These are phyloP conservation scores for Trichosporon sp. DNA, from an alignment of 1,284 basidiomycete genomes.

Conservation along the genomic window DNA sequence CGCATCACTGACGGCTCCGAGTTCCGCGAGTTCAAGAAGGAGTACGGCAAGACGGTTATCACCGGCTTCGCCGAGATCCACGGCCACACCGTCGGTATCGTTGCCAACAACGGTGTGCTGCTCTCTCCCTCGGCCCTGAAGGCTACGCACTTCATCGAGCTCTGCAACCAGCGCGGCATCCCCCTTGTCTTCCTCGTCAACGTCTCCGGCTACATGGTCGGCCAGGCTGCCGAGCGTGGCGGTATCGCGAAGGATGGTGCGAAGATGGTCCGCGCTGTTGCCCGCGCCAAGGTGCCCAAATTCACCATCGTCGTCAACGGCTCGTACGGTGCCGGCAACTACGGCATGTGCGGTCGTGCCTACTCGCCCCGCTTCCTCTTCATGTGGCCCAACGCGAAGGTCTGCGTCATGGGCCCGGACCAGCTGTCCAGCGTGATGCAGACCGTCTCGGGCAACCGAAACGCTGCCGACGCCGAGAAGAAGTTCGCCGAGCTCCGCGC, in stretches of 20 bases:
- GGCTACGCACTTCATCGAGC: slow-evolving; percentile 89
- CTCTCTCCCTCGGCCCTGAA: slow-evolving; percentile 91
- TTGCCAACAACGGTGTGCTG: slow-evolving; percentile 90
- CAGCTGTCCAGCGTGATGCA: slow-evolving; percentile 91
- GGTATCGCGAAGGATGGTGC: slow-evolving; percentile 96
- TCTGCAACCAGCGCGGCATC: slow-evolving; percentile 85
- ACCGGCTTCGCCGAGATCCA: slow-evolving; percentile 90
- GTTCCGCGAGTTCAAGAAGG: slow-evolving; percentile 92
- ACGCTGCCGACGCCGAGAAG: slow-evolving; percentile 25
- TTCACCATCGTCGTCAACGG: slow-evolving; percentile 91
- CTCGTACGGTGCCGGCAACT: slow-evolving; percentile 84
- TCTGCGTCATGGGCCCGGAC: slow-evolving; percentile 93
- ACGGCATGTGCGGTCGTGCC: slow-evolving; percentile 84
- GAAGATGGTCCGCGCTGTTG: slow-evolving; percentile 96
- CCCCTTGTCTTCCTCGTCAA: slow-evolving; percentile 91
- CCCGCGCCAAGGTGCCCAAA: slow-evolving; percentile 89
- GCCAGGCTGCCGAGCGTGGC: slow-evolving; percentile 85
- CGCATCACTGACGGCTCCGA: slow-evolving; percentile 84
- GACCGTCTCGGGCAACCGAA: slow-evolving; percentile 54
- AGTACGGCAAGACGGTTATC: slow-evolving; percentile 83
- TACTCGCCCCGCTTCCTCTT: slow-evolving; percentile 91
- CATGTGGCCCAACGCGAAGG: slow-evolving; percentile 97
- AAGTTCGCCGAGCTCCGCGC: slow-evolving; percentile 54
- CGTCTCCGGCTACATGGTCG: slow-evolving; percentile 88
- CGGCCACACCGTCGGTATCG: slow-evolving; percentile 75